Conservation (phyloP, 495 filamentous ascomycete species). For the Daldinia childiae region DNA sequence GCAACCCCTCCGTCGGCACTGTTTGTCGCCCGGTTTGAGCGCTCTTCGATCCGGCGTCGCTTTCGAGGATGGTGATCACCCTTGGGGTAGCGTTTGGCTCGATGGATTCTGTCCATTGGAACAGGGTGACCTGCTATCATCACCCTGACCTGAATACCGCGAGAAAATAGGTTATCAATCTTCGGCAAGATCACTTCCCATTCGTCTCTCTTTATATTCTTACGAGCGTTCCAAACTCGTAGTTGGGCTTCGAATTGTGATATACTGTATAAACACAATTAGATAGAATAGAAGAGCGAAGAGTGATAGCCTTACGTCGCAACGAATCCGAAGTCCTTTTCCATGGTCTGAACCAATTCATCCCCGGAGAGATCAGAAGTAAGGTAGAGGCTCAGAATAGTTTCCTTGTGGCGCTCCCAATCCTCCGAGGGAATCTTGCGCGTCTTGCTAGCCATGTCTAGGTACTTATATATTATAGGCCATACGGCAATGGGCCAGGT, state of each 20-base stretch:
- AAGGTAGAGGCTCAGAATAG: constrained; percentile 30
- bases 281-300: neutral
- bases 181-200: constrained; percentile 30
- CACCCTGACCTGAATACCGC: constrained; percentile 12
- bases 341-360: constrained; percentile 30
- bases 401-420: constrained; percentile 36
- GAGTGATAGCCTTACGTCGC: constrained; percentile 25
- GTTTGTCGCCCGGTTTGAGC: too few relatives aligned
- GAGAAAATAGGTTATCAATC: constrained; percentile 23
- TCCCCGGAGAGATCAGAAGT: constrained; percentile 5
- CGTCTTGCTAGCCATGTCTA: constrained; percentile 18
- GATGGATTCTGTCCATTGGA: constrained; percentile 9
- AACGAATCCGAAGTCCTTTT: constrained; percentile 19
- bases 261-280: neutral
- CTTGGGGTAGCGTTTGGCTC: constrained; percentile 20
- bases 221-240: constrained; percentile 32
- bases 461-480: neutral
- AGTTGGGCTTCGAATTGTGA: constrained; percentile 32
- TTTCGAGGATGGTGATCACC: neutral
- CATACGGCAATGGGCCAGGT: neutral
- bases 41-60: constrained; percentile 2
- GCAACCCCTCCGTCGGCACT: neutral
- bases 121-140: constrained; percentile 33
- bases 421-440: constrained; percentile 13
- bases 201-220: constrained; percentile 32